Evolutionary conservation across 148 eudicot genomes (phyloP), one percentile per base, ranked within the genome.

Genomic region (Rhododendron griersonianum): DNA sequence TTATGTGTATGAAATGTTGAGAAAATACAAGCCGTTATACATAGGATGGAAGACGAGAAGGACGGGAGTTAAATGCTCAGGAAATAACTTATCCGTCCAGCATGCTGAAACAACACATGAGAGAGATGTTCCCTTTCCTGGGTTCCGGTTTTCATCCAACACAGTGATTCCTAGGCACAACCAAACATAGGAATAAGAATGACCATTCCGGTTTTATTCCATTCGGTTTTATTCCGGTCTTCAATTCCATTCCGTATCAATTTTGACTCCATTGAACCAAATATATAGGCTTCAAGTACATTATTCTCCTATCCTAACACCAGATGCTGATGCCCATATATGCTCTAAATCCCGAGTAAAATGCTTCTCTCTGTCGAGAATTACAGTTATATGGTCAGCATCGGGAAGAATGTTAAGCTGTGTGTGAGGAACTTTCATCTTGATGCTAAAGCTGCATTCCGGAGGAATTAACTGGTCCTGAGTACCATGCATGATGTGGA

Each of bases 381-480:
- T 84, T 39, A 95, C 92, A 80, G 85, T 89, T 45, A 19, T 83
- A 69, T 95, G 98, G 85, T 94, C 92, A 45, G 91, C 89, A 30
- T 90, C 81, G 6, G 89, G 83, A 39, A 93, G 78, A 33, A 94
- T 85, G n/a, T 65, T 85, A 80, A 93, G 86, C 83, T 92, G 86
- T 7, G 90, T 89, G 19, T 89, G 74, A 5, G 92, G 94, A 63
- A 89, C 89, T 86, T 90, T 95, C 81, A 33, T 86, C 91, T 90
- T 90, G 51, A 95, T 87, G 88, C 90, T 91, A 67, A 53, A 85
- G 85, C 93, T 90, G 91, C 96, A 94, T 82, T 95, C 94, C 21
- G 89, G 30, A 23, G 96, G 95, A n/a, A 95, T 94, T 11, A 94
- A 65, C 57, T 89, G 86, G 88, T 95, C 98, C 77, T 80, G 76